These are phyloP conservation scores for Helianthus annuus DNA, from an alignment of 129 eudicot genomes.

Conservation along the genomic window HanXRQr2.0-SUNRISE NC_035445.2:159160849-159161348, in stretches of 20 bases:
- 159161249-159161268: constrained; percentile 97
- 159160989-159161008: not conserved
- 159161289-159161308: not conserved
- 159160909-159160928: constrained; percentile 5
- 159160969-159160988: not conserved
- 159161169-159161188: constrained; percentile 79
- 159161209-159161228: constrained; percentile 76
- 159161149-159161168: constrained; percentile 64
- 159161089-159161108: not conserved
- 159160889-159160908: not conserved
- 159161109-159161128: not conserved
- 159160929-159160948: constrained; percentile 13
- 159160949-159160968: constrained; percentile 7
- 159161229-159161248: constrained; percentile 80
- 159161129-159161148: constrained; percentile 41
- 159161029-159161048: not conserved
- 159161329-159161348: not conserved
- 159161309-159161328: too few relatives aligned
- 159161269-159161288: constrained; percentile 15
- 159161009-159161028: not conserved
- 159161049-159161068: not conserved
- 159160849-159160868: not conserved
- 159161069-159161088: not conserved
- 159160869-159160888: not conserved
- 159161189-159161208: constrained; percentile 73